A percentile compares a stretch with the other conserved stretches of the same genome.
phyloP scores from a whole-genome alignment of 805 yeast genomes.

The Metschnikowia chrysomelidarum region DNA sequence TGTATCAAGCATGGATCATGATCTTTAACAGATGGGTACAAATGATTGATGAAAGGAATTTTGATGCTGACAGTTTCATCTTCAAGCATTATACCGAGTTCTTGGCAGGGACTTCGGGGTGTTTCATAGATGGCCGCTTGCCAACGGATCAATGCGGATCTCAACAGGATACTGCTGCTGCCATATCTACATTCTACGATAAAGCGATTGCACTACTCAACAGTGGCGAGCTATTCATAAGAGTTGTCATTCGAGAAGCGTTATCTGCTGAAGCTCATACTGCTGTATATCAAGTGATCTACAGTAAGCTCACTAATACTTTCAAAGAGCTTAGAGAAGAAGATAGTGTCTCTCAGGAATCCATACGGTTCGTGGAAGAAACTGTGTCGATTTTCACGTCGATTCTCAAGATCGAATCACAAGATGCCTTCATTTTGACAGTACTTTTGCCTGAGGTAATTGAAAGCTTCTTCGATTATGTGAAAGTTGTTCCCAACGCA shows the following conservation, averaged over 20 bases:
- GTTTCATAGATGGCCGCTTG: slow-evolving; percentile 43
- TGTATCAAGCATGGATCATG: slow-evolving; percentile 40
- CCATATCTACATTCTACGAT: slow-evolving; percentile 48
- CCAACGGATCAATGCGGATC: slow-evolving; percentile 21
- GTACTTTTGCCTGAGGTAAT: slow-evolving; percentile 32
- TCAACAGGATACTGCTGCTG: slow-evolving; percentile 30
- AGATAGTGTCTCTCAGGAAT: slow-evolving; percentile 26
- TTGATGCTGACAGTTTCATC: slow-evolving; percentile 42
- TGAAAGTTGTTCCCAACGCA: slow-evolving; percentile 27
- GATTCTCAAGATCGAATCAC: slow-evolving; percentile 32
- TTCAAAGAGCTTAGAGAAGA: slow-evolving; percentile 34
- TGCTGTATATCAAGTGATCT: slow-evolving; percentile 47
- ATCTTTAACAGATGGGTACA: slow-evolving; percentile 52
- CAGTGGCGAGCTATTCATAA: slow-evolving; percentile 48
- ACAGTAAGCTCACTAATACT: slow-evolving; percentile 41
- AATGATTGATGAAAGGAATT: slow-evolving; percentile 26
- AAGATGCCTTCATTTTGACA: slow-evolving; percentile 35
- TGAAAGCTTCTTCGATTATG: slow-evolving; percentile 26
- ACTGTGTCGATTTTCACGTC: slow-evolving; percentile 44
- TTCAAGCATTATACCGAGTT: slow-evolving; percentile 72
- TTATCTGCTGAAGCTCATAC: slow-evolving; percentile 66
- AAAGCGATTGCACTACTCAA: slow-evolving; percentile 50
- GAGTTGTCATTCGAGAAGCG: slow-evolving; percentile 74
- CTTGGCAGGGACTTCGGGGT: slow-evolving; percentile 67
- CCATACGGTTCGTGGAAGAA: slow-evolving; percentile 47